phyloP scores from a whole-genome alignment of 257 asterid genomes.

The Avicennia marina region DNA sequence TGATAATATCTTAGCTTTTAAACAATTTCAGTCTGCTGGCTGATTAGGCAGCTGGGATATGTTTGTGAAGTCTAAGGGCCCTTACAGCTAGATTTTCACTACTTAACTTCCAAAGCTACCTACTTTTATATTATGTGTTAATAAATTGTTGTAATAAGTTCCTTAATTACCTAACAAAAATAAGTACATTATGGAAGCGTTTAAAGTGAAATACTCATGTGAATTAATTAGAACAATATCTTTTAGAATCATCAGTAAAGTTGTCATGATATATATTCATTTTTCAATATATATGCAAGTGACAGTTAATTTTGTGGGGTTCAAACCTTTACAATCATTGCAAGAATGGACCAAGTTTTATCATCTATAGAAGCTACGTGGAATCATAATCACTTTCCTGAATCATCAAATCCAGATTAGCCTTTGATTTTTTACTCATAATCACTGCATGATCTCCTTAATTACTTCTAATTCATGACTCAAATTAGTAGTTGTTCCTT shows the following conservation, averaged over 20 bases:
- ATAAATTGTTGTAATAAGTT: neutral
- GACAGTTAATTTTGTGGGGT: constrained; percentile 4
- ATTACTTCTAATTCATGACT: neutral
- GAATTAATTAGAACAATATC: too few relatives aligned
- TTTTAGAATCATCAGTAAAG: too few relatives aligned
- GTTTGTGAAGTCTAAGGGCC: constrained; percentile 42
- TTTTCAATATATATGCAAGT: neutral
- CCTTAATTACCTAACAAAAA: too few relatives aligned
- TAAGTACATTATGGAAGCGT: too few relatives aligned
- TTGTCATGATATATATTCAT: too few relatives aligned
- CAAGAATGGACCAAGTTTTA: neutral
- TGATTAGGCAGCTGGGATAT: constrained; percentile 16
- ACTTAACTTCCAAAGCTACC: too few relatives aligned
- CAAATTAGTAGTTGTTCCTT: neutral
- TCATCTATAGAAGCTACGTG: neutral
- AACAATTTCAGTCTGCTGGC: constrained; percentile 32
- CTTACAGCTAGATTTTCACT: constrained; percentile 26
- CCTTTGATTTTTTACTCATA: neutral
- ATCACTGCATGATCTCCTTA: neutral
- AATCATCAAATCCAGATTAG: constrained; percentile 4
- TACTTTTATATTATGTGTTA: neutral
- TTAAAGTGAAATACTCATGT: too few relatives aligned
- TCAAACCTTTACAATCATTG: constrained; percentile 13
- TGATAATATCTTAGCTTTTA: constrained; percentile 38
- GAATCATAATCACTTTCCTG: neutral